Evolutionary conservation across 805 yeast genomes (phyloP).

Genomic region (Blastobotrys parvus): DNA sequence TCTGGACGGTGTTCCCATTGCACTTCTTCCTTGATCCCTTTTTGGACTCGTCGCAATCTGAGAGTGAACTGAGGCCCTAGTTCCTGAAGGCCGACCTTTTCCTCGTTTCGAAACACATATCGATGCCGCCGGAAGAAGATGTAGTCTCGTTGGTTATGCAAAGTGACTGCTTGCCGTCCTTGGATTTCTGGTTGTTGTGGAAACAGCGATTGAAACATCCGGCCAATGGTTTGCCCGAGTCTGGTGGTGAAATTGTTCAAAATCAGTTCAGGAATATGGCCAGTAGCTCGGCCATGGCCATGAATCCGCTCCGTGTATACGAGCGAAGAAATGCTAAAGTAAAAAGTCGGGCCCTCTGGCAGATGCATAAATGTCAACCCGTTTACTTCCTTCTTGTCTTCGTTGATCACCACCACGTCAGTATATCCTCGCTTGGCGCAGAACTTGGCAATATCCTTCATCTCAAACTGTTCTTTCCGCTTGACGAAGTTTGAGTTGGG

Average conservation of each 20-base stretch:
- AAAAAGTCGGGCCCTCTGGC: slow-evolving; percentile 93
- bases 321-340: slow-evolving; percentile 74
- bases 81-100: slow-evolving; percentile 90
- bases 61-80: slow-evolving; percentile 95
- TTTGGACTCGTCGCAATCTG: slow-evolving; percentile 78
- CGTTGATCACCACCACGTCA: slow-evolving; percentile 82
- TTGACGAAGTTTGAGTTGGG: slow-evolving; percentile 84
- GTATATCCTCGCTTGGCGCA: slow-evolving; percentile 81
- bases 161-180: slow-evolving; percentile 91
- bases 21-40: slow-evolving; percentile 82
- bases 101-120: slow-evolving; percentile 81
- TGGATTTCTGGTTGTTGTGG: slow-evolving; percentile 90
- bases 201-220: slow-evolving; percentile 82
- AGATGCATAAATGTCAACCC: slow-evolving; percentile 90
- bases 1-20: slow-evolving; percentile 97
- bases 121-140: slow-evolving; percentile 94
- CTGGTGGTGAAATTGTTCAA: slow-evolving; percentile 89
- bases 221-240: slow-evolving; percentile 87
- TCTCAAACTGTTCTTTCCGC: slow-evolving; percentile 72
- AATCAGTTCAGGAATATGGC: slow-evolving; percentile 85
- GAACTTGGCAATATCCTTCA: slow-evolving; percentile 79
- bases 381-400: slow-evolving; percentile 84
- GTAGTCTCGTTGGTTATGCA: slow-evolving; percentile 94
- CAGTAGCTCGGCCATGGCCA: slow-evolving; percentile 89
- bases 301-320: slow-evolving; percentile 63